phyloP scores from a whole-genome alignment of 352 stramenopile species.

The Elongisporangium prolatum region DNA sequence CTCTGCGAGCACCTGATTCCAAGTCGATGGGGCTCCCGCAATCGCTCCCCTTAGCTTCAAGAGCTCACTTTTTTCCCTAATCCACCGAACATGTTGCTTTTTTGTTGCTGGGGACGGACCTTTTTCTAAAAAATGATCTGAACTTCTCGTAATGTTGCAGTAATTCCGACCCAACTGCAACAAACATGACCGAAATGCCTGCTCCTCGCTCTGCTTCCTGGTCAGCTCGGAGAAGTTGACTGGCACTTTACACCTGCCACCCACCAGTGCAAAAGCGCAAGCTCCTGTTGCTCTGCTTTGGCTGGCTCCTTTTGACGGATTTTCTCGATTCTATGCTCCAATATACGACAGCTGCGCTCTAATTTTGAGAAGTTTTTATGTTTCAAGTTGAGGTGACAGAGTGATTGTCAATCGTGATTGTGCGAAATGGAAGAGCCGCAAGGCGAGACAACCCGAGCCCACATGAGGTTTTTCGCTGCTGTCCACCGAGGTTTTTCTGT shows the following conservation, averaged over 20 bases:
- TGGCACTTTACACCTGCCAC: neutral
- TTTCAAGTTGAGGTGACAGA: neutral
- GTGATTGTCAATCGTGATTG: neutral
- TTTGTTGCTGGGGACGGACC: neutral
- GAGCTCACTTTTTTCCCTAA: neutral
- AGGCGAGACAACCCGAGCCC: neutral
- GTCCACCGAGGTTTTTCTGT: neutral
- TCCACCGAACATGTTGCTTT: neutral
- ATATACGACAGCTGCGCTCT: neutral
- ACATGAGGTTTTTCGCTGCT: neutral
- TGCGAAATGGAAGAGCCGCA: neutral
- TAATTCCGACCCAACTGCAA: neutral
- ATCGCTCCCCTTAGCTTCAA: neutral
- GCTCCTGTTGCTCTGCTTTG: neutral
- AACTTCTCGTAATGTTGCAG: neutral
- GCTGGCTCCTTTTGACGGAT: neutral
- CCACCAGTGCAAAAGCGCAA: neutral
- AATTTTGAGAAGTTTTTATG: neutral
- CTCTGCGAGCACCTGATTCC: neutral
- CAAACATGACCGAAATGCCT: neutral
- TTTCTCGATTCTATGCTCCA: neutral
- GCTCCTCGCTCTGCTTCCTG: neutral
- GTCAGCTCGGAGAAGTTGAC: neutral
- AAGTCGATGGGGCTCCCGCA: neutral
- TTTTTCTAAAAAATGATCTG: neutral